These are phyloP conservation scores for Globomyces pollinis-pini DNA, from an alignment of 192 early-diverging fungal species.

Conservation along the genomic window DNA sequence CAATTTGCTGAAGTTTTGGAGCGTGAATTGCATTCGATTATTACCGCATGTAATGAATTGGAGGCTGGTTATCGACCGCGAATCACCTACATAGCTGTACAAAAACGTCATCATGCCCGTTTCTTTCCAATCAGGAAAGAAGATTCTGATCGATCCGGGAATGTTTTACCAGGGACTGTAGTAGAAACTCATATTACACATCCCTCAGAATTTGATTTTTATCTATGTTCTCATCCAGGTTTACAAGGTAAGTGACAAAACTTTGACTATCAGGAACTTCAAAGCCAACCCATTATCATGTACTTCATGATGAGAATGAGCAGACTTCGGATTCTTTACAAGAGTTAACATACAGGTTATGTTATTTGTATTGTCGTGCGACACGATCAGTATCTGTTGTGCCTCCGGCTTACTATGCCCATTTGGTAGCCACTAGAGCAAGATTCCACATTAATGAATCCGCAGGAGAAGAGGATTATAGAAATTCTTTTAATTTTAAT, in stretches of 20 bases:
- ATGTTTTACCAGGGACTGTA: conserved; percentile 52
- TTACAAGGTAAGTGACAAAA: conserved; percentile 62
- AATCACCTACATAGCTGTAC: conserved; percentile 77
- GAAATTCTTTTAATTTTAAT: conserved; percentile 1
- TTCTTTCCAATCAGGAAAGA: conserved; percentile 57
- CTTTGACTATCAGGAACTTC: conserved; percentile 46
- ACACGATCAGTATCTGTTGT: conserved; percentile 81
- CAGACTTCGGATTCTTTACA: conserved; percentile 75
- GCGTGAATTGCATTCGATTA: conserved; percentile 68
- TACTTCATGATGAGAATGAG: conserved; percentile 78
- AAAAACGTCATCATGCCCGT: conserved; percentile 84
- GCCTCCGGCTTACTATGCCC: conserved; percentile 89
- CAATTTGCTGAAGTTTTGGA: conserved; percentile 73
- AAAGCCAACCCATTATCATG: conserved; percentile 85
- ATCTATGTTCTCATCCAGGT: conserved; percentile 81
- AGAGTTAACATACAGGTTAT: conserved; percentile 79
- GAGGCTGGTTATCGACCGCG: conserved; percentile 64
- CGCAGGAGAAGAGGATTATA: conserved; percentile 12
- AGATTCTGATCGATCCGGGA: conserved; percentile 45
- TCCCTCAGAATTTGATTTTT: conserved; percentile 53
- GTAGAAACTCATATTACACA: conserved; percentile 49
- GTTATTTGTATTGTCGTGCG: conserved; percentile 81
- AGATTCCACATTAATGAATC: conserved; percentile 56
- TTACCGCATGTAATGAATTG: conserved; percentile 49
- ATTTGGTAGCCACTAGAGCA: conserved; percentile 78